phyloP scores from a whole-genome alignment of 1,139 yeast species.

The Saccharomycopsis hybrid region DNA sequence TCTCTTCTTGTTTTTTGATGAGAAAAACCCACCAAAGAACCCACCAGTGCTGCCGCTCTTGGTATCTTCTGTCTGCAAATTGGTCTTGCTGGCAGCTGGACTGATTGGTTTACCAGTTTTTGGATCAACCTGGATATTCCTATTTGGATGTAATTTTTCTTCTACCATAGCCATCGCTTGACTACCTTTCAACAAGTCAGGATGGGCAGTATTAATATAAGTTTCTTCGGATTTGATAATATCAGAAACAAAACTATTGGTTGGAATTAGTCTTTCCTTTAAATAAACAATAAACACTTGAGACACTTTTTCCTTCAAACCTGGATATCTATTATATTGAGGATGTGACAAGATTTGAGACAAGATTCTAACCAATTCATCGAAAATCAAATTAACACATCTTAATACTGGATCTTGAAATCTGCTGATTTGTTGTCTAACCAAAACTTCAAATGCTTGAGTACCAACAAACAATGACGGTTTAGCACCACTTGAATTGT shows the following conservation, averaged over 20 bases:
- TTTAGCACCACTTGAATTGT: conserved; percentile 93
- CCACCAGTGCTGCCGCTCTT: conserved; percentile 49
- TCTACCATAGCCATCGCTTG: conserved; percentile 94
- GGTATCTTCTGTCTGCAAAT: conserved; percentile 22
- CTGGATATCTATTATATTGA: conserved; percentile 83
- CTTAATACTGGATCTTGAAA: conserved; percentile 92
- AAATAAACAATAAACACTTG: conserved; percentile 74
- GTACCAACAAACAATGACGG: conserved; percentile 98
- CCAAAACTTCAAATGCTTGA: conserved; percentile 93
- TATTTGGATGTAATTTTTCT: conserved; percentile 76
- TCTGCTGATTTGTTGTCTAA: conserved; percentile 88
- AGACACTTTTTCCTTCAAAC: conserved; percentile 77
- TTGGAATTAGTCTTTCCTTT: conserved; percentile 75
- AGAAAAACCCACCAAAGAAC: conserved; percentile 92
- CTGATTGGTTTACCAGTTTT: conserved; percentile 79
- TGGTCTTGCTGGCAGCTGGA: conserved; percentile 25
- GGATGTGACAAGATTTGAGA: conserved; percentile 80
- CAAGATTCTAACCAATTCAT: conserved; percentile 85
- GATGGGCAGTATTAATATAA: conserved; percentile 95
- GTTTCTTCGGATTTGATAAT: conserved; percentile 83
- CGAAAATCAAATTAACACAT: conserved; percentile 86
- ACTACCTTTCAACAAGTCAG: conserved; percentile 89
- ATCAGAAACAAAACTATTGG: conserved; percentile 78
- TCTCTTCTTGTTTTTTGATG: conserved; percentile 88
- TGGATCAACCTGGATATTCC: conserved; percentile 81